Conservation (phyloP, 768 basidiomycete genomes). For the Phaffia australis region DNA sequence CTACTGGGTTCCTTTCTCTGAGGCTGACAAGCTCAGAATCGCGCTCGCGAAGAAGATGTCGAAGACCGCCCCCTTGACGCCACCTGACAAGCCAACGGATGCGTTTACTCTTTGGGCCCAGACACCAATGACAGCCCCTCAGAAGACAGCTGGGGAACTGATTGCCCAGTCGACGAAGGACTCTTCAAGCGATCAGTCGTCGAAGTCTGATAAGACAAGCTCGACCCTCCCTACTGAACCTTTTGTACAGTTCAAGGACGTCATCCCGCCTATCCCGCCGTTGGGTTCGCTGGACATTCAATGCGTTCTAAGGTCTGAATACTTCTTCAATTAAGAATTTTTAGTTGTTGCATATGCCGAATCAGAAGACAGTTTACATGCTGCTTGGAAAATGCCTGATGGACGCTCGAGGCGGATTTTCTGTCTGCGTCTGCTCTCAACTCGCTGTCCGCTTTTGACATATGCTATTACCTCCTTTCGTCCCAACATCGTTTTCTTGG, state of each 20-base stretch:
- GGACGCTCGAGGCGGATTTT: no score
- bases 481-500: no score
- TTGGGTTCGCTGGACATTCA: constrained; percentile 79
- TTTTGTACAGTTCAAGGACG: constrained; percentile 60
- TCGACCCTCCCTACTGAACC: constrained; percentile 30
- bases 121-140: background rate
- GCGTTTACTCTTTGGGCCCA: constrained; percentile 3
- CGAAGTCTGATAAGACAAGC: constrained; percentile 1
- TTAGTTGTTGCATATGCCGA: no score
- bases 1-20: background rate
- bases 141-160: constrained; percentile 15
- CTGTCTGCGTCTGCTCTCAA: no score
- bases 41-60: background rate
- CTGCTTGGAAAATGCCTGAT: no score
- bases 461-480: no score
- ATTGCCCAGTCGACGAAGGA: constrained; percentile 3
- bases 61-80: constrained; percentile 10
- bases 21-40: background rate
- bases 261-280: constrained; percentile 69
- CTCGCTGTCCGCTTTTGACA: no score
- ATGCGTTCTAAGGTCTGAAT: constrained; percentile 65
- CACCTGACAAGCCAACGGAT: constrained; percentile 17
- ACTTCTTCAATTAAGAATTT: constrained; percentile 57
- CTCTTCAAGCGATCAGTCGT: no score
- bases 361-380: no score